Evolutionary conservation across 2,329 filamentous ascomycete species (phyloP).

Genomic region (Xylaria sp.): DNA sequence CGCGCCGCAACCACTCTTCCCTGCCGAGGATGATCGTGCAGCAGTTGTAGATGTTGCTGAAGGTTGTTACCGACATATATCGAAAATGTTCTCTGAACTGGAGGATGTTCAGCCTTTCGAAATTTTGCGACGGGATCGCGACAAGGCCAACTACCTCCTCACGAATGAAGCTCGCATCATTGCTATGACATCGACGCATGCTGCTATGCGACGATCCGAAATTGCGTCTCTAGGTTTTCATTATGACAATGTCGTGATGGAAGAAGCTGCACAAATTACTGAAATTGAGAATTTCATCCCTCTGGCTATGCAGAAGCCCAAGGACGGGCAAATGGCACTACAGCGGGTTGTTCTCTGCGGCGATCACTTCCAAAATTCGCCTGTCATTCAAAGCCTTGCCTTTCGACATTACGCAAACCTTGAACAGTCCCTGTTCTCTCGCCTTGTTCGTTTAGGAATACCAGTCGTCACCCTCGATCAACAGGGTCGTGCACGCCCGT

Average conservation of each 20-base stretch:
- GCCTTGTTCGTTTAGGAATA: conserved; percentile 91
- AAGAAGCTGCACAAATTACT: conserved; percentile 97
- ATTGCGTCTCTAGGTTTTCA: conserved; percentile 93
- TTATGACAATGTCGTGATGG: conserved; percentile 98
- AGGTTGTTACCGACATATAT: conserved; percentile 89
- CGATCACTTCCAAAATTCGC: conserved; percentile 96
- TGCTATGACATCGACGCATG: conserved; percentile 98
- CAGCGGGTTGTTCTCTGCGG: conserved; percentile 93
- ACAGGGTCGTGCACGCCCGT: conserved; percentile 89
- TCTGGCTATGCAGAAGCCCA: conserved; percentile 86
- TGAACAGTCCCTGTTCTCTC: conserved; percentile 93
- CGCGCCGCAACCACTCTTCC: conserved; percentile 87
- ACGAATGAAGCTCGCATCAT: conserved; percentile 97
- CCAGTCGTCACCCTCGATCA: conserved; percentile 90
- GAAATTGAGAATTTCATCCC: conserved; percentile 98
- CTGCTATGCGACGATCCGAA: conserved; percentile 90
- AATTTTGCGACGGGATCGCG: conserved; percentile 85
- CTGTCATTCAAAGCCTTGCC: conserved; percentile 92
- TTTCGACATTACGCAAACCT: conserved; percentile 96
- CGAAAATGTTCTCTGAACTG: conserved; percentile 90
- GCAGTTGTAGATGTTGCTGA: conserved; percentile 78
- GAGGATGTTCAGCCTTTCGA: conserved; percentile 96
- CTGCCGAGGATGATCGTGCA: conserved; percentile 71
- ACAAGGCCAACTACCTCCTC: conserved; percentile 95
- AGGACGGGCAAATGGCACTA: conserved; percentile 76